phyloP scores from a whole-genome alignment of 1,284 basidiomycete species.

The Ceratobasidium sp. region DNA sequence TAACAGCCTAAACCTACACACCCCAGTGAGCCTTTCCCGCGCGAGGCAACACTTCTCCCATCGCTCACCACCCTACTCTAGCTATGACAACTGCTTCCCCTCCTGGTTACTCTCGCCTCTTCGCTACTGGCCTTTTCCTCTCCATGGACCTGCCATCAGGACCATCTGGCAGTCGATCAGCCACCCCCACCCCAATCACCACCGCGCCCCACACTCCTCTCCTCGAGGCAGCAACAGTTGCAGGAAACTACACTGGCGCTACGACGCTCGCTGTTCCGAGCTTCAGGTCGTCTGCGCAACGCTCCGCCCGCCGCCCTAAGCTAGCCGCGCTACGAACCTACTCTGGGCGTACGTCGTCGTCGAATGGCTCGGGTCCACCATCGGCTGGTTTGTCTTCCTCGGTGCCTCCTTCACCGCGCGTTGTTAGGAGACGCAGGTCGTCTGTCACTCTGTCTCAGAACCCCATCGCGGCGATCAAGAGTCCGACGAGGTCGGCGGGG shows the following conservation, averaged over 20 bases:
- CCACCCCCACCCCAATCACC: conserved; percentile 22
- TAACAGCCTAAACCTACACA: too few relatives aligned
- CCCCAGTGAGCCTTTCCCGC: too few relatives aligned
- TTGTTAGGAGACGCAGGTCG: conserved; percentile 13
- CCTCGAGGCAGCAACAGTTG: not conserved
- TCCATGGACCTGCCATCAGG: conserved; percentile 7
- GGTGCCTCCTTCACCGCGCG: conserved; percentile 21
- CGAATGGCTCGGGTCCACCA: not conserved
- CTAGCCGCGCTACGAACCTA: conserved; percentile 23
- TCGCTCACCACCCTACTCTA: not conserved
- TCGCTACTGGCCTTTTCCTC: conserved; percentile 36
- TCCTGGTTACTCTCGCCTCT: conserved; percentile 32
- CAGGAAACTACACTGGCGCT: not conserved
- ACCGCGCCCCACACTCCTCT: conserved; percentile 23
- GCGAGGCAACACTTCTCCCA: not conserved
- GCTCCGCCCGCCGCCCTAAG: conserved; percentile 27
- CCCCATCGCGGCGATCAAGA: conserved; percentile 38
- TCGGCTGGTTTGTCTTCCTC: conserved; percentile 13
- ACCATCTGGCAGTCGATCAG: conserved; percentile 10
- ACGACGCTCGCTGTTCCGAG: not conserved
- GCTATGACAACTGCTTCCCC: conserved; percentile 26
- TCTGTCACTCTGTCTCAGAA: conserved; percentile 32
- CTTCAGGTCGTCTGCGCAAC: not conserved
- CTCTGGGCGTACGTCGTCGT: not conserved
- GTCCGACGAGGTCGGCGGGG: conserved; percentile 26